phyloP scores from a whole-genome alignment of 352 stramenopile species.

The Phytophthora constricta region DNA sequence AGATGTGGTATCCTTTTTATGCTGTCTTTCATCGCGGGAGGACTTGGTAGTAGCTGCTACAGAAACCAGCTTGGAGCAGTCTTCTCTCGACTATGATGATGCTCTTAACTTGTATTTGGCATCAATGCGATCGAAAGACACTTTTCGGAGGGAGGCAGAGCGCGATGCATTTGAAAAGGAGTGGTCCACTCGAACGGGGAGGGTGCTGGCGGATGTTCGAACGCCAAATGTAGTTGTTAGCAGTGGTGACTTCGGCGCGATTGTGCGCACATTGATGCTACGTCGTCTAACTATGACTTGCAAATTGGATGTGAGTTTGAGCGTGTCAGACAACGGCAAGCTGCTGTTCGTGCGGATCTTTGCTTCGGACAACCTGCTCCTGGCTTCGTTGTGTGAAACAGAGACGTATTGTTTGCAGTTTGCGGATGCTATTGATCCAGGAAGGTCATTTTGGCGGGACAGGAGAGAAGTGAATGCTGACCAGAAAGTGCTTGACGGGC shows the following conservation, averaged over 20 bases:
- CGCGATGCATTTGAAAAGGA: constrained; percentile 39
- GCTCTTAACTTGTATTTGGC: constrained; percentile 23
- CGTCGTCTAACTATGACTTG: constrained; percentile 51
- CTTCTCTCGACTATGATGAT: constrained; percentile 22
- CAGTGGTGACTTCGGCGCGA: constrained; percentile 53
- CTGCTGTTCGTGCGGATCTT: constrained; percentile 57
- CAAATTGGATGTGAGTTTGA: constrained; percentile 69
- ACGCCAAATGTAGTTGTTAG: constrained; percentile 16
- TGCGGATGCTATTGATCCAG: constrained; percentile 64
- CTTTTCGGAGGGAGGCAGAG: constrained; percentile 11
- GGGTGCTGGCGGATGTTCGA: constrained; percentile 17
- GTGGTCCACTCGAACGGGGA: constrained; percentile 29
- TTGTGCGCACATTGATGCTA: constrained; percentile 64
- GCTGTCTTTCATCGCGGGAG: constrained; percentile 9
- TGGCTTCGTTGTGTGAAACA: constrained; percentile 58
- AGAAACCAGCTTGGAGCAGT: constrained; percentile 1
- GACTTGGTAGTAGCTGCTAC: neutral
- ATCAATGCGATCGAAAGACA: constrained; percentile 20
- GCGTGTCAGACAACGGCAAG: constrained; percentile 52
- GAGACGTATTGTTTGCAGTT: constrained; percentile 62
- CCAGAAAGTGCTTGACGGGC: constrained; percentile 47
- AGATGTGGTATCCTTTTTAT: constrained; percentile 8
- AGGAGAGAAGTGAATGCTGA: constrained; percentile 55
- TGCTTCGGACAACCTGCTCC: constrained; percentile 69
- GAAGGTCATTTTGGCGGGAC: constrained; percentile 52